Conservation (phyloP, 139 green algal species). For the Medakamo hakoo region DNA sequence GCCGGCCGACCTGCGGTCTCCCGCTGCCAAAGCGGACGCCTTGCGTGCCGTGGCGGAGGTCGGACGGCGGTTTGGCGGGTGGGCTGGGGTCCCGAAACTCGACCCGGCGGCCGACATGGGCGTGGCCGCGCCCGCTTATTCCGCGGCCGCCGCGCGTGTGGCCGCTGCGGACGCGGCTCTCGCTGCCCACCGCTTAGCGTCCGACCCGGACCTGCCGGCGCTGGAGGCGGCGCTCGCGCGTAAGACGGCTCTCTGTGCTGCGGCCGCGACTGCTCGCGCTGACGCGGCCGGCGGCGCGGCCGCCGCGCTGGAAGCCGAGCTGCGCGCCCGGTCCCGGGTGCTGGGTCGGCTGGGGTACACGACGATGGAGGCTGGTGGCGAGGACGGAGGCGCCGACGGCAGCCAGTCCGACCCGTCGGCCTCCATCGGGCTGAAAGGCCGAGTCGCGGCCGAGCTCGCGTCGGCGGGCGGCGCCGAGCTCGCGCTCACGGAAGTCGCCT, state of each 20-base stretch:
- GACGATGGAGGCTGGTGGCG: slow-evolving; percentile 41
- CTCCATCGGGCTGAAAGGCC: slow-evolving; percentile 36
- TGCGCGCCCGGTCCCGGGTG: slow-evolving; percentile 29
- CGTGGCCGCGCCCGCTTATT: slow-evolving; percentile 18
- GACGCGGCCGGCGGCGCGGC: slow-evolving; percentile 17
- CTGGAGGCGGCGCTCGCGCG: slow-evolving; percentile 6
- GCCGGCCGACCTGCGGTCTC: slow-evolving; percentile 51
- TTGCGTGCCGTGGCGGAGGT: slow-evolving; percentile 37
- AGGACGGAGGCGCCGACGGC: slow-evolving; percentile 26
- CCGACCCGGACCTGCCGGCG: slow-evolving; percentile 15
- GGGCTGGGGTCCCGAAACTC: slow-evolving; percentile 52
- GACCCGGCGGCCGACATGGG: slow-evolving; percentile 76
- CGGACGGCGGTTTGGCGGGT: slow-evolving; percentile 19
- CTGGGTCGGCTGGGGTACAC: slow-evolving; percentile 73
- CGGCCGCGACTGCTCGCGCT: slow-evolving; percentile 25
- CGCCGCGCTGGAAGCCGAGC: background rate
- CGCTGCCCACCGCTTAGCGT: background rate
- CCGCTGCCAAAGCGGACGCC: slow-evolving; percentile 29
- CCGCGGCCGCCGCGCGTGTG: slow-evolving; percentile 15
- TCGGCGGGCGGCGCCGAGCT: slow-evolving; percentile 61
- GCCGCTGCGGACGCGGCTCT: background rate
- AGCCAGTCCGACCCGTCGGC: background rate
- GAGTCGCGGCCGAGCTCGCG: slow-evolving; percentile 65
- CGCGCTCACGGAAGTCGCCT: slow-evolving; percentile 61
- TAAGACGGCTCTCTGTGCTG: slow-evolving; percentile 20